phyloP scores from a whole-genome alignment of 192 early-diverging fungal species.

The Rhizoclosmatium sp. region DNA sequence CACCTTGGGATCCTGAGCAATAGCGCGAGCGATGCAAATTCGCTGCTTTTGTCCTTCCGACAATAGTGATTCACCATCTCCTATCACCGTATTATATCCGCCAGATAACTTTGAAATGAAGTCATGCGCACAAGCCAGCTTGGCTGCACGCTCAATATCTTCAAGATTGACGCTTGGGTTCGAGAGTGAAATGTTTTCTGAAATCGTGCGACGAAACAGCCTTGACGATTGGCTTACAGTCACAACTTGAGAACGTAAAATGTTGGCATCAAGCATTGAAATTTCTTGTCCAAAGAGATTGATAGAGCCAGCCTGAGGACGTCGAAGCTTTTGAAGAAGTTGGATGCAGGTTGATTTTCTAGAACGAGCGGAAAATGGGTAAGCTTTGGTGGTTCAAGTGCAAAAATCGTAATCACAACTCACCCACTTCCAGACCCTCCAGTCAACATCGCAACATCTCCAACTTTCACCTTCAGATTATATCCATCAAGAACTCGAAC shows the following conservation, averaged over 20 bases:
- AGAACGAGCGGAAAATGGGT: not conserved
- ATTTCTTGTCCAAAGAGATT: constrained; percentile 14
- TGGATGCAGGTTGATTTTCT: constrained; percentile 23
- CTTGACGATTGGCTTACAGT: constrained; percentile 58
- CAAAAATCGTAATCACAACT: not conserved
- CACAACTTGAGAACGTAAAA: not conserved
- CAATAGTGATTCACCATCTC: constrained; percentile 50
- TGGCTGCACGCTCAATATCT: not conserved
- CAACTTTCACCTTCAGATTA: constrained; percentile 8
- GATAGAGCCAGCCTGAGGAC: not conserved
- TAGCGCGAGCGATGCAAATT: constrained; percentile 64
- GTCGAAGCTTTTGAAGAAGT: constrained; percentile 15
- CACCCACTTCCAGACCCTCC: constrained; percentile 25
- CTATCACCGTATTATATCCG: constrained; percentile 58
- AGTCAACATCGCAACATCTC: not conserved
- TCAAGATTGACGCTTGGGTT: not conserved
- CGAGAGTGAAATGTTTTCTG: constrained; percentile 43
- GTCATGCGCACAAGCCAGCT: constrained; percentile 71
- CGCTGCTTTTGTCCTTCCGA: constrained; percentile 51
- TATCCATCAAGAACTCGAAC: constrained; percentile 9
- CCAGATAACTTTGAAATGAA: constrained; percentile 83
- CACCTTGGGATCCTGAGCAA: constrained; percentile 63
- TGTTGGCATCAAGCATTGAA: not conserved
- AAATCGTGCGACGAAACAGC: constrained; percentile 63
- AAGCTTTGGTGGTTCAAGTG: not conserved